Percentiles rank a stretch among this genome's conserved stretches.
Evolutionary conservation across 2,329 filamentous ascomycete genomes (phyloP).

Genomic region (Phyllosticta citribraziliensis): DNA sequence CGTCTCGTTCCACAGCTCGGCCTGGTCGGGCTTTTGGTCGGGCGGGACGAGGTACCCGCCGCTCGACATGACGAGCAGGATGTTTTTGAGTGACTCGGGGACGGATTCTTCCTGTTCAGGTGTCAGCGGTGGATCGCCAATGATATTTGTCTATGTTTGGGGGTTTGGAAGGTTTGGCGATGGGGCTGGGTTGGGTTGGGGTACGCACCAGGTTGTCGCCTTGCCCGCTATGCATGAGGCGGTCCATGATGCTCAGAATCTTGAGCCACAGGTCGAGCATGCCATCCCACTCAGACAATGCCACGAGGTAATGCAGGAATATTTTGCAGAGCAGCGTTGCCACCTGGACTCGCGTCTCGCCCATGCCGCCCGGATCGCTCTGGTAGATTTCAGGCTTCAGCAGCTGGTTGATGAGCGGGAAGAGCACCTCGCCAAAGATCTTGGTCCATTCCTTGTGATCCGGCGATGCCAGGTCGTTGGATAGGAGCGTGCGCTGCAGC

Average conservation of each 20-base stretch:
- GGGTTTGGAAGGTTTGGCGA: too few species aligned
- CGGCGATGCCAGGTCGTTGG: conserved; percentile 69
- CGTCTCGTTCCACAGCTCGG: conserved; percentile 52
- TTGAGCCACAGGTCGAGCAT: conserved; percentile 87
- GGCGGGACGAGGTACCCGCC: conserved; percentile 75
- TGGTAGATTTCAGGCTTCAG: conserved; percentile 93
- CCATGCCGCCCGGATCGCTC: conserved; percentile 85
- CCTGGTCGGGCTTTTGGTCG: conserved; percentile 38
- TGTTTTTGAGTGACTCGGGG: conserved; percentile 90
- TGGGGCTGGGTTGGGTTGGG: too few species aligned
- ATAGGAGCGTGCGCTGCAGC: conserved; percentile 76
- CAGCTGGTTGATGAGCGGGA: conserved; percentile 77
- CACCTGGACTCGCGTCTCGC: conserved; percentile 84
- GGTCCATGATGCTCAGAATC: conserved; percentile 89
- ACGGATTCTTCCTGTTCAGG: conserved; percentile 73
- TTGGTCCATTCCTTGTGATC: conserved; percentile 89
- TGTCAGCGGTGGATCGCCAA: neutral
- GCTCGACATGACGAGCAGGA: conserved; percentile 87
- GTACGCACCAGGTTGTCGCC: conserved; percentile 70
- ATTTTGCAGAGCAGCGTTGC: conserved; percentile 90
- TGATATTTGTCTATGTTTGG: neutral
- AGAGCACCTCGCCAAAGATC: conserved; percentile 88
- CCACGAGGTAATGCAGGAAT: conserved; percentile 84
- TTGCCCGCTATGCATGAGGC: conserved; percentile 91
- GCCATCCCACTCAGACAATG: conserved; percentile 75